Percentiles rank a stretch among this genome's conserved stretches.
Evolutionary conservation across 306 rosid genomes (phyloP).

Genomic region (Rosa rugosa): DNA sequence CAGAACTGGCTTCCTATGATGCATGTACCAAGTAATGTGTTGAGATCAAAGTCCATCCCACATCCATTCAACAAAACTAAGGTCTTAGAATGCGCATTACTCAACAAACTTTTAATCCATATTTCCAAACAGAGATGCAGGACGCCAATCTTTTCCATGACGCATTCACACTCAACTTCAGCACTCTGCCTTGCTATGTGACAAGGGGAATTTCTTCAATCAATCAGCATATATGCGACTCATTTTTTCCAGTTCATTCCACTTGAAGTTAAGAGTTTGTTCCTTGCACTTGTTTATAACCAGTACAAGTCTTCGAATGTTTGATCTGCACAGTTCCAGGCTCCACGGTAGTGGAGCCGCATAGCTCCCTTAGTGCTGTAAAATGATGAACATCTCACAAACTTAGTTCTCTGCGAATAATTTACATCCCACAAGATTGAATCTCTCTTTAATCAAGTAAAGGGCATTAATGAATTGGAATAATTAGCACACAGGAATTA

Average conservation of each 20-base stretch:
- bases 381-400: not conserved
- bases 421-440: not conserved
- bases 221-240: conserved; percentile 57
- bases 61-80: not conserved
- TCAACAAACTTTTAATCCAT: too few species aligned
- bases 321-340: too few species aligned
- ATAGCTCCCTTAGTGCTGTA: conserved; percentile 24
- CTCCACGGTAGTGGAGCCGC: conserved; percentile 13
- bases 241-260: conserved; percentile 27
- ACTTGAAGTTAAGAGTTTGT: conserved; percentile 20
- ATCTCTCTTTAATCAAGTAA: not conserved
- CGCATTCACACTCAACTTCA: not conserved
- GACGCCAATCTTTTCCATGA: not conserved
- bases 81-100: too few species aligned
- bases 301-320: conserved; percentile 9
- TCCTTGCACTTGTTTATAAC: conserved; percentile 7
- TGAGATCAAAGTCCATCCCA: too few species aligned
- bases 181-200: conserved; percentile 22
- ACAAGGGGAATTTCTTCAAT: conserved; percentile 28
- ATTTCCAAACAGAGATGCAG: not conserved
- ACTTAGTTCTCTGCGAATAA: not conserved
- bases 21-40: too few species aligned
- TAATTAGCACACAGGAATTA: not conserved
- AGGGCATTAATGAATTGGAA: not conserved
- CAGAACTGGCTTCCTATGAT: too few species aligned